Evolutionary conservation across 1,284 basidiomycete genomes (phyloP), one percentile per base, ranked within the genome.

Genomic region (Ceratobasidium theobromae): DNA sequence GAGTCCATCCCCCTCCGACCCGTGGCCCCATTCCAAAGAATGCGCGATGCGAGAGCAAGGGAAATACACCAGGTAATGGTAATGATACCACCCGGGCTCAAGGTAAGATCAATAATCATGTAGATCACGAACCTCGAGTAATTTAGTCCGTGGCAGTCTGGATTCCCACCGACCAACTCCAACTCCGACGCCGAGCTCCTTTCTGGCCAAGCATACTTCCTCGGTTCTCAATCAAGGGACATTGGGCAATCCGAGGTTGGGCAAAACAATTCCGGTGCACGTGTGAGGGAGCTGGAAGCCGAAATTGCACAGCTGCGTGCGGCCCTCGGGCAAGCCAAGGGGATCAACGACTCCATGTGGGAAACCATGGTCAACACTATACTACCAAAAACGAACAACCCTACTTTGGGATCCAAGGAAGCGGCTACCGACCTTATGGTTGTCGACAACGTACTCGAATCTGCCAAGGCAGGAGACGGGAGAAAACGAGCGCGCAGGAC

Each of bases 281-380:
- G 82, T 45, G 80, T 93, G 8, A 74, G 81, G 2, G 84, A 87
- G 69, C 82, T 95, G 0, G 87, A 92, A 75, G 76, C 78, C 1
- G 91, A 95, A 74, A 81, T 93, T 8, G 79, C 79, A 58, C 77
- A 76, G 23, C 75, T 95, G 66, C 82, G 80, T 33, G 82, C 84
- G 51, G 86, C 92, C 69, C 78, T 96, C 0, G 84, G 84, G 27
- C 87, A 86, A 73, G 93, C 93, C 3, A 91, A 91, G 72, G 84
- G 86, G 33, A 82, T 95, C 66, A 96, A 95, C 71, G 91, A 95
- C 72, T 81, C 84, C 57, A 95, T 95, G 88, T 95, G 93, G 93
- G 88, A 89, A 70, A 84, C 82, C 1, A 84, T 95, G 2, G 86
- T 91, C 30, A 65, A 53, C 35, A 66, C 57, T 27, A 41, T 70